These are phyloP conservation scores for Artemisia annua DNA, from an alignment of 129 eudicot genomes.

Conservation along the genomic window DNA sequence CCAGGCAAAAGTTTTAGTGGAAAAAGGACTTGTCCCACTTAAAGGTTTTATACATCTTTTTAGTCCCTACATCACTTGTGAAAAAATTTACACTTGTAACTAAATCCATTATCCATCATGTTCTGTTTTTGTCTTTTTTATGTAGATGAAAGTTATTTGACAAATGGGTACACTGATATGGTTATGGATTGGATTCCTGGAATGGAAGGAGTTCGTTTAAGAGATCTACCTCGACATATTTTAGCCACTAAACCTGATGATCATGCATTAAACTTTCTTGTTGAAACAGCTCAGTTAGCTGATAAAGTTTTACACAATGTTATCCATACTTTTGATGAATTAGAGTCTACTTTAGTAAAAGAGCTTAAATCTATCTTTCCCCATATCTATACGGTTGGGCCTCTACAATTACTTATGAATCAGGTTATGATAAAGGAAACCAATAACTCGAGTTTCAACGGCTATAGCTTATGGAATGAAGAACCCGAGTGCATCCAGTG, in stretches of 20 bases:
- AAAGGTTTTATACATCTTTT: not conserved
- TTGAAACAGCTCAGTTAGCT: not conserved
- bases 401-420: not conserved
- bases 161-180: not conserved
- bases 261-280: not conserved
- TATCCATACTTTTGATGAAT: not conserved
- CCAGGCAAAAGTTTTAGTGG: not conserved
- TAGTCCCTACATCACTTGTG: not conserved
- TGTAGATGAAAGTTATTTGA: not conserved
- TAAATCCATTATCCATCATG: too few species aligned
- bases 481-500: not conserved
- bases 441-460: not conserved
- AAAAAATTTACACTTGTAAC: not conserved
- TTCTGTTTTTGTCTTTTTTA: not conserved
- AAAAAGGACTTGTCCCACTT: conserved; percentile 5
- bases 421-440: not conserved
- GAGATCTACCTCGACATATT: not conserved
- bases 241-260: not conserved
- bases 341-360: not conserved
- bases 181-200: not conserved
- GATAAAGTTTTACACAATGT: not conserved
- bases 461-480: not conserved
- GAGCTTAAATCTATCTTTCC: not conserved
- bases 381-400: not conserved
- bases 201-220: not conserved